Base-by-base conservation (phyloP, 768 basidiomycete genomes). In the Jaapia argillacea region DNA sequence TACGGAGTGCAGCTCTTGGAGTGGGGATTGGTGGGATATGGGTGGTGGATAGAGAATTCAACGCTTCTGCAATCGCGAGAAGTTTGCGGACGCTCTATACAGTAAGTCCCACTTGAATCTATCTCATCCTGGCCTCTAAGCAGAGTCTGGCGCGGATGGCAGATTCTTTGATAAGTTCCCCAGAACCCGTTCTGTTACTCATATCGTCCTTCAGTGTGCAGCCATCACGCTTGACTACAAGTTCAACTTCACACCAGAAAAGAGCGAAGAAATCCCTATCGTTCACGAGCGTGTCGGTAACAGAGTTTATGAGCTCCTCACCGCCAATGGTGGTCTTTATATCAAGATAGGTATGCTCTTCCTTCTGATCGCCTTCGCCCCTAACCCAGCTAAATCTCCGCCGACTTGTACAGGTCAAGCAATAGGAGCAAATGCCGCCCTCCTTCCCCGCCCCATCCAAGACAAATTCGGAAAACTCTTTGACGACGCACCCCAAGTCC, bases 401-500 rank as follows among this genome's bases (percentile, higher is more conserved):
- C 36, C 41, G 16, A 44, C 42, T n/a, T 14, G 40, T 36, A 5
- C 36, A 69, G 81, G 84, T 4, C 87, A 88, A 60, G 79, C 80
- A 3, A 78, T 89, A 47, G 90, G 82, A 5, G 82, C 86, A 7
- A 93, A 93, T 63, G 82, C 89, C 4, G 85, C 85, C 0, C 59
- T 94, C 1, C 72, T 97, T 5, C 93, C 92, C 0, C 74, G 72
- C 45, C 79, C 90, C 4, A 83, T 92, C 64, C 81, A 90, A 54
- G 70, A 75, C 53, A 86, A 83, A 45, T 91, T 96, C 52, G 73
- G 79, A 2, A 79, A 73, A 45, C 70, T 96, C 2, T 93, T 93
- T 51, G 93, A 94, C 51, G 80, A 85, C 38, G 90, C 92, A 0
- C 91, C 92, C 0, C 83, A 85, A 51, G 79, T 94, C 2, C 77